Evolutionary conservation across 1,284 basidiomycete genomes (phyloP).

Genomic region (Apiotrichum brassicae): DNA sequence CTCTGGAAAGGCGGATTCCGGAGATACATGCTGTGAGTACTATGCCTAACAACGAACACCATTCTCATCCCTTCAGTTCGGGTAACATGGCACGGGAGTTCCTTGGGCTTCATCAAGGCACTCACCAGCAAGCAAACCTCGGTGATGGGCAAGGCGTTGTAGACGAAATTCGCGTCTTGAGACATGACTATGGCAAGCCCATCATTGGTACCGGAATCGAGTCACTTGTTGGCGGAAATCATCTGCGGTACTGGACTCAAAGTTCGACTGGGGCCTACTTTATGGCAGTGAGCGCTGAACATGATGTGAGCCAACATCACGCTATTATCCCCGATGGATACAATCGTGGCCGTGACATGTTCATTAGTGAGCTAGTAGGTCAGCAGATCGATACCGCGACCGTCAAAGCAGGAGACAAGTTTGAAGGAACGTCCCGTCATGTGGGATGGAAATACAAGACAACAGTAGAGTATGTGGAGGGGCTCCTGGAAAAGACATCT

Average conservation of each 20-base stretch:
- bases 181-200: constrained; percentile 72
- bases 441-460: constrained; percentile 64
- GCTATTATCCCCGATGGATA: constrained; percentile 59
- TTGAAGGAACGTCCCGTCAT: background rate
- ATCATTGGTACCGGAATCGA: constrained; percentile 73
- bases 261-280: constrained; percentile 68
- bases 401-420: constrained; percentile 27
- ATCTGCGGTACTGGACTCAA: constrained; percentile 86
- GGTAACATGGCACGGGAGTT: constrained; percentile 57
- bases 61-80: no score
- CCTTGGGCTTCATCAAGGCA: constrained; percentile 69
- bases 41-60: no score
- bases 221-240: constrained; percentile 79
- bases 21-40: constrained; percentile 64
- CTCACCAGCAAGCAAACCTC: constrained; percentile 66
- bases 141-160: constrained; percentile 74
- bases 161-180: constrained; percentile 69
- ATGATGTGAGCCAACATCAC: constrained; percentile 57
- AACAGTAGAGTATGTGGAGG: constrained; percentile 60
- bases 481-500: constrained; percentile 62
- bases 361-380: constrained; percentile 63
- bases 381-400: constrained; percentile 54
- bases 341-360: constrained; percentile 62
- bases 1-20: constrained; percentile 64
- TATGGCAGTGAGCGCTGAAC: constrained; percentile 71